Conservation (phyloP, 768 basidiomycete genomes). For the Favolaschia claudopus region DNA sequence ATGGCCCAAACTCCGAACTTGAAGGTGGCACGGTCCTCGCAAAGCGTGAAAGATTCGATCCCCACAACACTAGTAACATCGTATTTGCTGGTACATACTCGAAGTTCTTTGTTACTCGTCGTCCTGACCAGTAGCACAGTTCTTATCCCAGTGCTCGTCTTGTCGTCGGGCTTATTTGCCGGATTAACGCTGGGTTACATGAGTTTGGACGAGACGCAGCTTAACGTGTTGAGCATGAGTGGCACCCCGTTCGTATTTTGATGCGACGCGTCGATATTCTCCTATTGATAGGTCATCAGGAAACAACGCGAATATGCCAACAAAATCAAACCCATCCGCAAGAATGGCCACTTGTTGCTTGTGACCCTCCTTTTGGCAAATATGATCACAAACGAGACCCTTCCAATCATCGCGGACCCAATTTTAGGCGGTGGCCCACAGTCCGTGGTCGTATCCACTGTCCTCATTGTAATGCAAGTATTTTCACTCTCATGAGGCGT, state of each 20-base stretch:
- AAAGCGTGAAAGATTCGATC: constrained; percentile 41
- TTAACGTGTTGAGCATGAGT: constrained; percentile 85
- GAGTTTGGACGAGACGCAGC: constrained; percentile 92
- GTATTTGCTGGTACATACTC: constrained; percentile 39
- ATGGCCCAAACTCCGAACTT: constrained; percentile 10
- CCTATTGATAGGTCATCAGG: constrained; percentile 44
- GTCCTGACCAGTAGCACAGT: constrained; percentile 20
- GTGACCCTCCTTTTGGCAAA: constrained; percentile 86
- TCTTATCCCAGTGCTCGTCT: constrained; percentile 85
- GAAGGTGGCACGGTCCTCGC: constrained; percentile 20
- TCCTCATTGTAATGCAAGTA: constrained; percentile 89
- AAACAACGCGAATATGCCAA: constrained; percentile 82
- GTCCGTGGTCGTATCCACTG: constrained; percentile 83
- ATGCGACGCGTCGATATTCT: not conserved
- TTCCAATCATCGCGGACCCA: constrained; percentile 84
- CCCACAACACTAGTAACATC: constrained; percentile 40
- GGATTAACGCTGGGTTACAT: constrained; percentile 92
- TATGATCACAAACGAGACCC: constrained; percentile 67
- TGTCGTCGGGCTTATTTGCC: constrained; percentile 88
- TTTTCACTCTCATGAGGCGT: constrained; percentile 21
- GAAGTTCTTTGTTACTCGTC: not conserved
- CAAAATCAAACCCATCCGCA: constrained; percentile 86
- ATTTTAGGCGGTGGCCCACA: constrained; percentile 81
- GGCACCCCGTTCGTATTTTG: constrained; percentile 72
- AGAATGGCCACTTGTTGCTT: constrained; percentile 83